Conservation (phyloP, 108 stramenopile genomes). For the Conticribra weissflogii region DNA sequence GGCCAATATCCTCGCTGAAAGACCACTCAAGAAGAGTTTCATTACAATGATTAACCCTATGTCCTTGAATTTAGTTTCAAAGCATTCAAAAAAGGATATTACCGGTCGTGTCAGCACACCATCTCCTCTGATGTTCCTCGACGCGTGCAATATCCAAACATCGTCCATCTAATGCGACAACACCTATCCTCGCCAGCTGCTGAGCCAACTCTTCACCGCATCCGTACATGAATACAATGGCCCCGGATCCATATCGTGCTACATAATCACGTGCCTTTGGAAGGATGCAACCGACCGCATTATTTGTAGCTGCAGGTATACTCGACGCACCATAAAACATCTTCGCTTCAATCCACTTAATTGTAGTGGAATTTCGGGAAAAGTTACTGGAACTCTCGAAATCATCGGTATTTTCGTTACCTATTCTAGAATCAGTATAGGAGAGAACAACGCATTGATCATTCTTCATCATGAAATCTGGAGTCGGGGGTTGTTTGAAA, state of each 20-base stretch:
- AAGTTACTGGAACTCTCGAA: background rate
- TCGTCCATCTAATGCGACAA: conserved; percentile 63
- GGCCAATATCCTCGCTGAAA: no score
- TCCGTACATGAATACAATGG: conserved; percentile 73
- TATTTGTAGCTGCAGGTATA: conserved; percentile 54
- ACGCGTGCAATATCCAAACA: conserved; percentile 47
- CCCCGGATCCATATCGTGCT: conserved; percentile 59
- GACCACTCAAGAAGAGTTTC: no score
- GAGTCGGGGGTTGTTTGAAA: conserved; percentile 49
- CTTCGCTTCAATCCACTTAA: conserved; percentile 81
- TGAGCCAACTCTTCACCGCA: conserved; percentile 62
- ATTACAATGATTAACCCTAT: no score
- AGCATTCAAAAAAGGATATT: conserved; percentile 58
- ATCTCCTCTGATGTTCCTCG: conserved; percentile 58
- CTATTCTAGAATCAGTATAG: background rate
- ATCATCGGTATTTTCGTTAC: conserved; percentile 5
- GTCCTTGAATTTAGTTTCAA: background rate
- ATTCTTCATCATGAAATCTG: conserved; percentile 67
- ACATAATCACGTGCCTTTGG: conserved; percentile 56
- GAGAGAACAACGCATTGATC: conserved; percentile 18
- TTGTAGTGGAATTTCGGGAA: conserved; percentile 19
- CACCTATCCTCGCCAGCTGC: conserved; percentile 55
- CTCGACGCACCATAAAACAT: conserved; percentile 85
- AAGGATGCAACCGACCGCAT: conserved; percentile 68
- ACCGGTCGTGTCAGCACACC: conserved; percentile 67